Conservation (phyloP, 2,329 filamentous ascomycete genomes). For the Phaeomoniella chlamydospora region DNA sequence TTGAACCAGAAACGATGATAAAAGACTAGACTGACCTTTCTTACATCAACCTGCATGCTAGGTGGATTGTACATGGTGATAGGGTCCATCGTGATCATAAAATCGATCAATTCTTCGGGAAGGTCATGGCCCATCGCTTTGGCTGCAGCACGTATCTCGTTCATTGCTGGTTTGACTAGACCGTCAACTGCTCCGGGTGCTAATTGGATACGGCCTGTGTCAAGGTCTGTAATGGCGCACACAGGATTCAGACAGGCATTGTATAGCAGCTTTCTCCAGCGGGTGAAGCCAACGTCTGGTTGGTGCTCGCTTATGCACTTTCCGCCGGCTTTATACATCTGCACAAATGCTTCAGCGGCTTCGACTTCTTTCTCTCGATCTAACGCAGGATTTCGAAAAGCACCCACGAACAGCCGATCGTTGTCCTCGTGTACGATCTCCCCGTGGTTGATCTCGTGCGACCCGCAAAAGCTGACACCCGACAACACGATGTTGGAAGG, state of each 20-base stretch:
- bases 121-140: slow-evolving; percentile 26
- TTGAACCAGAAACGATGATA: too few species aligned
- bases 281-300: slow-evolving; percentile 12
- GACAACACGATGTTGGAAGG: slow-evolving; percentile 38
- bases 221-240: slow-evolving; percentile 34
- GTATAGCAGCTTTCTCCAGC: slow-evolving; percentile 30
- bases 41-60: slow-evolving; percentile 39
- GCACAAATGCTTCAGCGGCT: slow-evolving; percentile 28
- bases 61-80: slow-evolving; percentile 33
- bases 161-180: slow-evolving; percentile 38
- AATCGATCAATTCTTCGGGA: slow-evolving; percentile 25
- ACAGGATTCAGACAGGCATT: slow-evolving; percentile 39
- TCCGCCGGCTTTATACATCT: slow-evolving; percentile 31
- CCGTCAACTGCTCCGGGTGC: slow-evolving; percentile 28
- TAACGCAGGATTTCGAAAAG: slow-evolving; percentile 11
- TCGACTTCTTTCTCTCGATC: slow-evolving; percentile 3
- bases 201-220: slow-evolving; percentile 35
- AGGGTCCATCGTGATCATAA: slow-evolving; percentile 35
- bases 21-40: too few species aligned
- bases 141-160: slow-evolving; percentile 33
- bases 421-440: slow-evolving; percentile 37
- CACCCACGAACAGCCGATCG: slow-evolving; percentile 36
- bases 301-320: slow-evolving; percentile 29
- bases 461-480: slow-evolving; percentile 38
- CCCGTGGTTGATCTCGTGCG: slow-evolving; percentile 32